phyloP scores from a whole-genome alignment of 225 moss, liverwort and hornwort species.

The Marchantia paleacea region DNA sequence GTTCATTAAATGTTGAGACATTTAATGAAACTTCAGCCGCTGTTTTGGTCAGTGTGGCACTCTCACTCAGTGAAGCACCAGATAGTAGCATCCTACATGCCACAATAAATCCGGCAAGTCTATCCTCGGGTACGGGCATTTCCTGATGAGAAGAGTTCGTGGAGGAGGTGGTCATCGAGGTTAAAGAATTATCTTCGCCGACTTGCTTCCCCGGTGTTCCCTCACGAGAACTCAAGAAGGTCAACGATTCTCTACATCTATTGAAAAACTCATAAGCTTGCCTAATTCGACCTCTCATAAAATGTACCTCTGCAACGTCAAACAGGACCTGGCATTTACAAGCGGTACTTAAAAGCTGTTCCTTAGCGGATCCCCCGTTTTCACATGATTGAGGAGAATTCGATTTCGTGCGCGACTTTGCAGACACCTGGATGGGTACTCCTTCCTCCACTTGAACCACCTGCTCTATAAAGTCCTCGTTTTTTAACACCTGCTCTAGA shows the following conservation, averaged over 20 bases:
- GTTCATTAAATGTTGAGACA: conserved; percentile 22
- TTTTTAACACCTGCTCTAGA: conserved; percentile 60
- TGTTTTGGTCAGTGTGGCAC: conserved; percentile 38
- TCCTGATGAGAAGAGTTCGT: background rate
- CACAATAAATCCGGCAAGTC: conserved; percentile 79
- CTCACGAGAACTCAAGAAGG: conserved; percentile 12
- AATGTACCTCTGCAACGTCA: conserved; percentile 93
- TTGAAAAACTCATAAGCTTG: conserved; percentile 76
- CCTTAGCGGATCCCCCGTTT: conserved; percentile 28
- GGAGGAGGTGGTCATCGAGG: background rate
- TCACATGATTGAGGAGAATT: conserved; percentile 17
- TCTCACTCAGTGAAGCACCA: conserved; percentile 43
- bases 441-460: conserved; percentile 43
- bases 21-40: conserved; percentile 34
- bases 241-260: conserved; percentile 61
- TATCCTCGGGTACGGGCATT: conserved; percentile 71
- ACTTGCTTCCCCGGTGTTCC: conserved; percentile 31
- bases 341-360: conserved; percentile 26
- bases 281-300: conserved; percentile 91
- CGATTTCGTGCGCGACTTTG: background rate
- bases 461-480: conserved; percentile 61
- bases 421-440: conserved; percentile 17
- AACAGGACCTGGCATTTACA: conserved; percentile 72
- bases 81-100: conserved; percentile 92
- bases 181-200: background rate